A percentile compares a stretch with the other conserved stretches of the same genome.
Conservation (phyloP, 768 basidiomycete species). For the Trametes cingulata region DNA sequence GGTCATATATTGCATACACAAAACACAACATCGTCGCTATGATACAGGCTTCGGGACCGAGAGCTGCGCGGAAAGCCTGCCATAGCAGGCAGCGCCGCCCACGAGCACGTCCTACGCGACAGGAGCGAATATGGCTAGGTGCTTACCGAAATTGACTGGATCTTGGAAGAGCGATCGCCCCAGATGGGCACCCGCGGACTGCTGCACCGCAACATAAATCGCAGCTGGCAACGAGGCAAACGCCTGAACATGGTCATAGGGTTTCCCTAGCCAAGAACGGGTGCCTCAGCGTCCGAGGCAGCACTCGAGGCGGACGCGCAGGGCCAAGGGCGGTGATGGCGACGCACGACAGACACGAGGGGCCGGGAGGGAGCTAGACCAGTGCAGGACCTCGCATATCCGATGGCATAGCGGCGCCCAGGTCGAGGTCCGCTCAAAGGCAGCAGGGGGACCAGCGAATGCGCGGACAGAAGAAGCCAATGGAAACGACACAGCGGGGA, state of each 20-base stretch:
- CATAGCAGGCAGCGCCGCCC: constrained; percentile 1
- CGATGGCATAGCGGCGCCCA: background rate
- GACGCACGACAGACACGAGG: constrained; percentile 15
- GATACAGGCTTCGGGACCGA: constrained; percentile 14
- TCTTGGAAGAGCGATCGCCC: constrained; percentile 14
- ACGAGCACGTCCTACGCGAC: background rate
- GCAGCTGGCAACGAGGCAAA: constrained; percentile 13
- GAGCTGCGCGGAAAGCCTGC: background rate
- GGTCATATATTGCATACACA: constrained; percentile 1
- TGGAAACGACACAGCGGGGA: constrained; percentile 15
- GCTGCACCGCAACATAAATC: constrained; percentile 3
- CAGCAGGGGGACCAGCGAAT: background rate
- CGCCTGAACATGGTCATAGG: constrained; percentile 11
- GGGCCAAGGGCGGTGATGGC: constrained; percentile 12
- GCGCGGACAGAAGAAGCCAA: constrained; percentile 7
- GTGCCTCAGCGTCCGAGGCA: constrained; percentile 1
- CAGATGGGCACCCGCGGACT: constrained; percentile 7
- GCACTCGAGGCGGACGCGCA: constrained; percentile 1
- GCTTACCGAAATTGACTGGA: constrained; percentile 8
- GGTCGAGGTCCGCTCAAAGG: background rate
- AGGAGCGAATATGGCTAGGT: background rate
- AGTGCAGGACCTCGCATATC: background rate
- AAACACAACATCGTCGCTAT: constrained; percentile 7
- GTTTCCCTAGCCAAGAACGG: constrained; percentile 8
- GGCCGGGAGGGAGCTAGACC: background rate